Conservation (phyloP, 257 asterid species). For the Vinca minor region DNA sequence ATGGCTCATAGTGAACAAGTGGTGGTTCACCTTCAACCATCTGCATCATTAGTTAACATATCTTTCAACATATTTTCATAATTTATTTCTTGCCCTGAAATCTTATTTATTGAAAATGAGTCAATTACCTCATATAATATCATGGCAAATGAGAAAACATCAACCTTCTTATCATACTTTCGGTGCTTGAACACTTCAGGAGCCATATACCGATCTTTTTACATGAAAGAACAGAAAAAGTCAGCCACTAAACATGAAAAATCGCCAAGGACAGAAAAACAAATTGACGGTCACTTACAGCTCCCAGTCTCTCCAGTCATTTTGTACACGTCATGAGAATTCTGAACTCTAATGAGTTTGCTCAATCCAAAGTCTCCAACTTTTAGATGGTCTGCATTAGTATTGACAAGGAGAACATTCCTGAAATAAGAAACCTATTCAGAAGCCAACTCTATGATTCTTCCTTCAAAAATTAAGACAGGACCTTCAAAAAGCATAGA, state of each 20-base stretch:
- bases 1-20: conserved; percentile 66
- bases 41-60: conserved; percentile 35
- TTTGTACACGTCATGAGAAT: conserved; percentile 92
- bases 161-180: conserved; percentile 94
- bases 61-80: background rate
- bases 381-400: conserved; percentile 91
- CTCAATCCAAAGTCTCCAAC: conserved; percentile 98
- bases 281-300: conserved; percentile 68
- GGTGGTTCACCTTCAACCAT: conserved; percentile 99
- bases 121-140: conserved; percentile 76
- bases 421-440: conserved; percentile 34
- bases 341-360: conserved; percentile 82
- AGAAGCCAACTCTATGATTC: conserved; percentile 15
- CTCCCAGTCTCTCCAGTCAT: conserved; percentile 99
- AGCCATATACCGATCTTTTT: conserved; percentile 92
- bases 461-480: background rate
- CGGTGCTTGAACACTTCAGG: conserved; percentile 98
- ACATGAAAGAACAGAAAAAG: conserved; percentile 12
- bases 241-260: background rate
- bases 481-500: too few species aligned
- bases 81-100: background rate
- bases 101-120: background rate
- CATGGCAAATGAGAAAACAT: conserved; percentile 96
- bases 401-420: conserved; percentile 90
- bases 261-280: background rate